Evolutionary conservation across 306 rosid species (phyloP).

Genomic region (Glycyrrhiza uralensis): DNA sequence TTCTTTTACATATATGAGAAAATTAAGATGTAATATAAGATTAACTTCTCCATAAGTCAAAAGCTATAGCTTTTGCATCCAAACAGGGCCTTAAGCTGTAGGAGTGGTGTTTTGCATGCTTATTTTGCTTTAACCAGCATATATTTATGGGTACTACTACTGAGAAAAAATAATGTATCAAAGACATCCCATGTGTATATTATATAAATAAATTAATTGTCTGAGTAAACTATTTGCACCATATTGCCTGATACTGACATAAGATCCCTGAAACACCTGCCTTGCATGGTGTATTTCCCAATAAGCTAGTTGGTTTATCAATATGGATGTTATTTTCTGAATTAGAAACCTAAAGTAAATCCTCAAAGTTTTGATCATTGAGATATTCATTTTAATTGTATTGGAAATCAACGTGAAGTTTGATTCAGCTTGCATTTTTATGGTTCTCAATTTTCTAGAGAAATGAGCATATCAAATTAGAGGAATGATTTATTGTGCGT

Average conservation of each 20-base stretch:
- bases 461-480: not conserved
- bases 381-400: not conserved
- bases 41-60: too few relatives aligned
- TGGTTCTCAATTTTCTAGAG: not conserved
- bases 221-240: not conserved
- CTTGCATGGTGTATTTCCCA: not conserved
- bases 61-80: too few relatives aligned
- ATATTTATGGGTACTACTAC: not conserved
- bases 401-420: conserved; percentile 2
- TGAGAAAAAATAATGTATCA: not conserved
- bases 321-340: conserved; percentile 7
- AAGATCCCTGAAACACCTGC: conserved; percentile 1
- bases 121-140: conserved; percentile 8
- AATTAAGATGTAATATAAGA: too few relatives aligned
- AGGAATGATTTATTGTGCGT: not conserved
- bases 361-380: not conserved
- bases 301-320: not conserved
- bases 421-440: not conserved
- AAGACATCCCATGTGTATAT: not conserved
- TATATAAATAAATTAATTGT: not conserved
- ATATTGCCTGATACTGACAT: not conserved
- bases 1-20: too few relatives aligned
- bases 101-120: conserved; percentile 21
- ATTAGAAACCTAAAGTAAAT: not conserved
- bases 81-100: too few relatives aligned